Percentiles rank a stretch among this genome's conserved stretches.
Conservation (phyloP, 108 stramenopile genomes). For the Skeletonema tropicum region DNA sequence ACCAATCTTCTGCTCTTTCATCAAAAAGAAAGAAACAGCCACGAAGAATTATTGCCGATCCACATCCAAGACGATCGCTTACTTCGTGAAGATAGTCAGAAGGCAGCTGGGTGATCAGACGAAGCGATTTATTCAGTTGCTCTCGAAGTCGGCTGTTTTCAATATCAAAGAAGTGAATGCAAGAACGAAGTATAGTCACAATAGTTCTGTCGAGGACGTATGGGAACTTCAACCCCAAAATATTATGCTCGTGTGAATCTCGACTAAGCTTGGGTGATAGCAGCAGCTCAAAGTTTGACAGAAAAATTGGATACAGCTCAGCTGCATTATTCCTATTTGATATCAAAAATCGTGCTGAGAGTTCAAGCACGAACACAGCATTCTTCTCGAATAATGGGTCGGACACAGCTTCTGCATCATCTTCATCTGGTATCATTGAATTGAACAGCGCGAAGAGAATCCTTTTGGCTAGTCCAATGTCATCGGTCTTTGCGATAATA, state of each 20-base stretch:
- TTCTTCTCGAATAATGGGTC: conserved; percentile 77
- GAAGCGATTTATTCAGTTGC: conserved; percentile 55
- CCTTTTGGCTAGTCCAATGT: conserved; percentile 52
- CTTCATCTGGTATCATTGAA: conserved; percentile 53
- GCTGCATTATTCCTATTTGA: conserved; percentile 63
- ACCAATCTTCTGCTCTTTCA: conserved; percentile 72
- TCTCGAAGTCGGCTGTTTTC: conserved; percentile 57
- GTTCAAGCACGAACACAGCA: conserved; percentile 72
- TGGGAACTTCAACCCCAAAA: conserved; percentile 51
- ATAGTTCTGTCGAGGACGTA: conserved; percentile 77
- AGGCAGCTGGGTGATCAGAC: conserved; percentile 56
- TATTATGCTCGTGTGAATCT: conserved; percentile 10
- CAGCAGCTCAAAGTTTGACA: conserved; percentile 63
- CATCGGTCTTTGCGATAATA: conserved; percentile 59
- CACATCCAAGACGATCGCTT: conserved; percentile 79
- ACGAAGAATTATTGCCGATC: conserved; percentile 77
- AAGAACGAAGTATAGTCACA: conserved; percentile 72
- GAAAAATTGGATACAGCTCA: conserved; percentile 68
- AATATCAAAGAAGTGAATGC: conserved; percentile 78
- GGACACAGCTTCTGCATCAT: conserved; percentile 20
- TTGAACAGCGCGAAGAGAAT: conserved; percentile 59
- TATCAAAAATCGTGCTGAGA: conserved; percentile 68
- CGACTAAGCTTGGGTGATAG: conserved; percentile 19
- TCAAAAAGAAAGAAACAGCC: conserved; percentile 61
- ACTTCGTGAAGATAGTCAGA: conserved; percentile 55